Conservation (phyloP, 1,284 basidiomycete species). For the Cutaneotrichosporon sp. region DNA sequence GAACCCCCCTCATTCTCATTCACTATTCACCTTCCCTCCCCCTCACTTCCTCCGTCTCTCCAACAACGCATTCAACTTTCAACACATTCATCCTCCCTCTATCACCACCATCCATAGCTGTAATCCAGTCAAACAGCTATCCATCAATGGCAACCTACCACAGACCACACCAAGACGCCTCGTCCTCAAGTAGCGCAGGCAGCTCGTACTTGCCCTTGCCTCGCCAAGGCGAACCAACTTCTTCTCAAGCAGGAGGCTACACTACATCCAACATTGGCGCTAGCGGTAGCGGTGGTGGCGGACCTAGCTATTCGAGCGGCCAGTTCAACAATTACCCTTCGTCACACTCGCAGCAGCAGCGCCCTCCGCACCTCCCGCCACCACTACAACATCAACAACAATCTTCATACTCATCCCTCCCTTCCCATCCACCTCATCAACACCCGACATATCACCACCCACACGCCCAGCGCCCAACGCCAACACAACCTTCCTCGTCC, state of each 20-base stretch:
- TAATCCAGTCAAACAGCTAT: background rate
- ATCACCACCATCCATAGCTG: too few species aligned
- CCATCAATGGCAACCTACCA: slow-evolving; percentile 17
- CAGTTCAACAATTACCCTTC: slow-evolving; percentile 4
- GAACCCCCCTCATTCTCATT: too few species aligned
- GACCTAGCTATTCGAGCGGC: background rate
- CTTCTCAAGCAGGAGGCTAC: background rate
- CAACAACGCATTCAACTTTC: too few species aligned
- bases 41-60: too few species aligned
- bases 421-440: slow-evolving; percentile 12
- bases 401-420: background rate
- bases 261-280: background rate
- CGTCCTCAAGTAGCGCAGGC: background rate
- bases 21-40: too few species aligned
- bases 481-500: background rate
- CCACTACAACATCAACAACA: slow-evolving; percentile 11
- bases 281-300: background rate
- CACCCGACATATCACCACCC: background rate
- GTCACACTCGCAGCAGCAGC: slow-evolving; percentile 7
- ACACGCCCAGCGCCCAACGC: background rate
- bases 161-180: slow-evolving; percentile 4
- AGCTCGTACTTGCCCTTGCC: background rate
- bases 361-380: slow-evolving; percentile 9
- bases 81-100: too few species aligned
- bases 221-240: background rate